These are phyloP conservation scores for Magnaporthiopsis rhizophila DNA, from an alignment of 2,329 filamentous ascomycete genomes.

Conservation along the genomic window DNA sequence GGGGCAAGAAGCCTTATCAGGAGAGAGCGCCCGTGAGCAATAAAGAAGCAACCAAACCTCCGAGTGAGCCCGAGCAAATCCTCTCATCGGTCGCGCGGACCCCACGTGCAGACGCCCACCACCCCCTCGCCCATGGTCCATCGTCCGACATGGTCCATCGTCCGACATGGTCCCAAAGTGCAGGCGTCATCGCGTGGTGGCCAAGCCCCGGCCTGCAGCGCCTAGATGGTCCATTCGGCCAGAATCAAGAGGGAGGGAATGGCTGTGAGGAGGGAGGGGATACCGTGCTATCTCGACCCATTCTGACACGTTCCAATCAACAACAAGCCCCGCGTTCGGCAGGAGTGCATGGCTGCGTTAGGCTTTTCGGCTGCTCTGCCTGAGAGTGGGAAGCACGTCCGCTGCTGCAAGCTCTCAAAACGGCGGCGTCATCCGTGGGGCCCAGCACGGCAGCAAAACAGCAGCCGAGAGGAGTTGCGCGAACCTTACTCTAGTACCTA, in stretches of 20 bases:
- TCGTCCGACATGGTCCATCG: background rate
- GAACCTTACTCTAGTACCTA: background rate
- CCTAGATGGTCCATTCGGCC: background rate
- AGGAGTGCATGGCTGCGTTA: background rate
- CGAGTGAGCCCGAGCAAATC: background rate
- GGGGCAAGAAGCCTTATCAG: background rate
- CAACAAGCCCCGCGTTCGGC: too few species aligned
- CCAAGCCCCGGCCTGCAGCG: background rate
- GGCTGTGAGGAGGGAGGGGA: too few species aligned
- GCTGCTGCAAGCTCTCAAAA: background rate
- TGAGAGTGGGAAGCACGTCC: background rate
- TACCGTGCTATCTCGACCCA: too few species aligned
- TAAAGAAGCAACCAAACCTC: background rate
- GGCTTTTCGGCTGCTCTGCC: background rate
- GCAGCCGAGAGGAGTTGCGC: background rate
- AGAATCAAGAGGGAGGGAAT: background rate
- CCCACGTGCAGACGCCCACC: background rate
- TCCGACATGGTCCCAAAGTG: background rate
- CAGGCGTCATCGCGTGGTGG: too few species aligned
- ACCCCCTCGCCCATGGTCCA: background rate
- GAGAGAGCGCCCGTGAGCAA: background rate
- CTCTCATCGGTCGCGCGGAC: background rate
- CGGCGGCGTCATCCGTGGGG: background rate
- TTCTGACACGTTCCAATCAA: too few species aligned
- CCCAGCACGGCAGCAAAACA: background rate